These are phyloP conservation scores for Podaxis sp. DNA, from an alignment of 768 basidiomycete genomes.

Conservation along the genomic window DNA sequence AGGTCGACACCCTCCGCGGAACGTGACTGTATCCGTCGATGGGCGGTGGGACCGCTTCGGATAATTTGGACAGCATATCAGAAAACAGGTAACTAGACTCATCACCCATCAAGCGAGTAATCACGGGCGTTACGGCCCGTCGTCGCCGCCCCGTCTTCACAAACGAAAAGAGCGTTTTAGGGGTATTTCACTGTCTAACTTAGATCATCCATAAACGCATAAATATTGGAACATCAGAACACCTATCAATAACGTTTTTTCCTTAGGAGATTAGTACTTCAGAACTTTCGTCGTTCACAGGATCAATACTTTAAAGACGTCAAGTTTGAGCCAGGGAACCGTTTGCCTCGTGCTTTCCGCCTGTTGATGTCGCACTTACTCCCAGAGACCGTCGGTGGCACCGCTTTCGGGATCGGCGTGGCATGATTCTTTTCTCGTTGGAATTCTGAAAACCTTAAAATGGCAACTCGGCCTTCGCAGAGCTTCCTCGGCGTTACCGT, in stretches of 20 bases:
- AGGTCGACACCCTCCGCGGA: not conserved
- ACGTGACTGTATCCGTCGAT: not conserved
- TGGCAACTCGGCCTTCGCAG: not conserved
- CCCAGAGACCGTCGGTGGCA: conserved; percentile 3
- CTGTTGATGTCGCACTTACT: conserved; percentile 10
- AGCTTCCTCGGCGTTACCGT: not conserved
- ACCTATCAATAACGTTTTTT: not conserved
- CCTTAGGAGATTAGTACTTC: not conserved
- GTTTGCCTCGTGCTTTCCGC: conserved; percentile 14
- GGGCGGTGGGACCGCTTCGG: not conserved
- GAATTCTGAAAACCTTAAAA: conserved; percentile 4
- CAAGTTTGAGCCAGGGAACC: conserved; percentile 1
- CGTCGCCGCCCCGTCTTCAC: not conserved
- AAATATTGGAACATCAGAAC: not conserved
- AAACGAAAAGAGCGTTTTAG: not conserved
- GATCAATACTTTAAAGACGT: not conserved
- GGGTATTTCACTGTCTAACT: no score
- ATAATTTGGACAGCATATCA: not conserved
- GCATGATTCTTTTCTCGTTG: not conserved
- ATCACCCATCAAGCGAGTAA: not conserved
- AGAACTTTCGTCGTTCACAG: not conserved
- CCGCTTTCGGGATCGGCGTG: conserved; percentile 11
- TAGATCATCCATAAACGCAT: not conserved
- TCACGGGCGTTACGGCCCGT: conserved; percentile 5
- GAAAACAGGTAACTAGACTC: not conserved